A percentile compares a stretch with the other conserved stretches of the same genome.
Evolutionary conservation across 208 protist genomes (phyloP).

Genomic region (Acanthamoeba culbertsoni): DNA sequence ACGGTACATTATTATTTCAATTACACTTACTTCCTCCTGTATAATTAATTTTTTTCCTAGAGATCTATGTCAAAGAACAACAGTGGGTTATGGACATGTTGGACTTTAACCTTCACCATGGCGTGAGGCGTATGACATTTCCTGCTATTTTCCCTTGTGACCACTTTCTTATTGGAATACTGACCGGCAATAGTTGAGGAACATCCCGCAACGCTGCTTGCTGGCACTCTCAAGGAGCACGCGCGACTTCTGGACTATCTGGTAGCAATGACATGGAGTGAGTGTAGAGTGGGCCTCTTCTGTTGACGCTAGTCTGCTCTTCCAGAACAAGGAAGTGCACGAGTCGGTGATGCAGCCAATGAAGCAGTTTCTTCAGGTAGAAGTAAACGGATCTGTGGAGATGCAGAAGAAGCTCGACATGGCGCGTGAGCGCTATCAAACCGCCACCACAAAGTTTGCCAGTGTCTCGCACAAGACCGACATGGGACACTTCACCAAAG

Average conservation of each 20-base stretch:
- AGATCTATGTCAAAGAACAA: slow-evolving; percentile 37
- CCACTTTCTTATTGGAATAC: neutral
- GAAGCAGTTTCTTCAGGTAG: slow-evolving; percentile 30
- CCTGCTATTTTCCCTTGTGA: neutral
- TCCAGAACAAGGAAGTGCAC: neutral
- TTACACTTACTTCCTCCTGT: neutral
- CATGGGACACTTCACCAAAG: slow-evolving; percentile 42
- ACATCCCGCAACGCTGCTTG: neutral
- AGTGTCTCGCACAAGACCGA: slow-evolving; percentile 5
- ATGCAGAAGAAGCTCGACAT: slow-evolving; percentile 43
- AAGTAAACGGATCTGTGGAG: slow-evolving; percentile 22
- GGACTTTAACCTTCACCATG: slow-evolving; percentile 50
- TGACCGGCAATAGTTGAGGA: neutral
- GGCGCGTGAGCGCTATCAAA: slow-evolving; percentile 17
- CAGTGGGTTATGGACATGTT: slow-evolving; percentile 54
- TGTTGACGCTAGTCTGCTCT: neutral
- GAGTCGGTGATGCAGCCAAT: neutral
- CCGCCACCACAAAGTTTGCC: slow-evolving; percentile 24
- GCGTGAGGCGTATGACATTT: neutral
- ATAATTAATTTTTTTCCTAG: neutral
- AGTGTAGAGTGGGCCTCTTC: neutral
- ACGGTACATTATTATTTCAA: neutral
- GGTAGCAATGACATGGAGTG: neutral
- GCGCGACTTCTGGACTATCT: neutral
- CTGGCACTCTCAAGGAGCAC: neutral